Evolutionary conservation across 2,329 filamentous ascomycete species (phyloP), one percentile per base, ranked within the genome.

Genomic region (Fusarium proliferatum): DNA sequence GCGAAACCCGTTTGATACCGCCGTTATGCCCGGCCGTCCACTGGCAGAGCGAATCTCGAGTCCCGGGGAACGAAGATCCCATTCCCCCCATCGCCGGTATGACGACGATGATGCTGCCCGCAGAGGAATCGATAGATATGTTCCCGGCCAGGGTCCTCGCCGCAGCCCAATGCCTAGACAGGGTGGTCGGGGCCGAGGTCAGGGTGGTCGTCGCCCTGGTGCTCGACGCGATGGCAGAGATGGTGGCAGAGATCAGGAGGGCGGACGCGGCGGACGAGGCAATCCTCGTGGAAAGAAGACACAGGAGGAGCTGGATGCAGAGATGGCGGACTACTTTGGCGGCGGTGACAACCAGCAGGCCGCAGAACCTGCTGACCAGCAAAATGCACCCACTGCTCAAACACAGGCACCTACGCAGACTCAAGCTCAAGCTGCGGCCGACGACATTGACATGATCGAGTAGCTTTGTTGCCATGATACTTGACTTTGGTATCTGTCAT

Each of bases 251-350:
- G 63, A 69, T 4, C 82, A 84, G 36, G 77, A 82, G 36, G 71
- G 82, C 73, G 84, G 81, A 19, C 81, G 84, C 33, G 82, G 81
- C 28, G 82, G 82, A 45, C 80, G 84, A 30, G 81, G 82, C 28
- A 84, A 86, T 60, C 88, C 88, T 43, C 88, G 94, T 55, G 87
- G 91, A 5, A 92, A 90, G 83, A 97, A 97, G 88, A 97, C 95
- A 0, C 93, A 95, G 75, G 94, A 97, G 77, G 94, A 98, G 81
- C 86, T 98, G 45, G 95, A 98, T 81, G 94, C 94, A n/a, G 95
- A 98, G 84, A 98, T 98, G 95, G 94, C 92, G 36, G 94, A 97
- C 80, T 98, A 98, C 82, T 98, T 94, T 86, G 91, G 88, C 36
- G 85, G 84, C 36, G 85, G 84, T 33, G 69, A 77, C 58, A 77